Percentiles rank a stretch among this genome's conserved stretches.
Conservation (phyloP, 306 rosid species). For the Trifolium dubium region DNA sequence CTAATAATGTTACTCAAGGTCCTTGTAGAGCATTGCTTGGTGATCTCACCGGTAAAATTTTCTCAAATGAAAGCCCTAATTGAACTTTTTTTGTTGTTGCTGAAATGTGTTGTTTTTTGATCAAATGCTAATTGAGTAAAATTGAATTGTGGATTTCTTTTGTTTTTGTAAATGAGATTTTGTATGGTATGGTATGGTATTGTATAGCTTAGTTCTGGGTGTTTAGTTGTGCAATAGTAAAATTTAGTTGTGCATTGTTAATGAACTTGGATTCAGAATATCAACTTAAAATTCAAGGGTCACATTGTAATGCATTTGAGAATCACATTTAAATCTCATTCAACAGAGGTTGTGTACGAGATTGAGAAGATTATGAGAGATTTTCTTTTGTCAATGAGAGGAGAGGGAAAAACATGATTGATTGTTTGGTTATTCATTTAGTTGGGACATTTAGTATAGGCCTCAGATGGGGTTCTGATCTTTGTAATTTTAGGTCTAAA, state of each 20-base stretch:
- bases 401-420: slow-evolving; percentile 1
- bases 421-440: background rate
- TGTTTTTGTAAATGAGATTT: no score
- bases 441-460: background rate
- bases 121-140: background rate
- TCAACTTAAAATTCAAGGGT: background rate
- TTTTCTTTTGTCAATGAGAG: background rate
- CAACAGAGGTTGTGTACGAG: background rate
- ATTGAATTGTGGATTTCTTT: background rate
- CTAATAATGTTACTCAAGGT: slow-evolving; percentile 81
- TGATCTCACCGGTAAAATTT: slow-evolving; percentile 78
- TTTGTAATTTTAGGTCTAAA: background rate
- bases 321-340: background rate
- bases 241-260: background rate
- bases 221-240: background rate
- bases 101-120: background rate
- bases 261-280: background rate
- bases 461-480: background rate
- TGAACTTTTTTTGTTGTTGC: background rate
- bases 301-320: background rate
- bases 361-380: background rate
- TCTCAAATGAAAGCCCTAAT: slow-evolving; percentile 20
- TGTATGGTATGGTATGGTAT: background rate
- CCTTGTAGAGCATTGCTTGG: slow-evolving; percentile 91
- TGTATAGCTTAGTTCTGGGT: background rate